Evolutionary conservation across 257 asterid species (phyloP).

Genomic region (Osmanthus fragrans): DNA sequence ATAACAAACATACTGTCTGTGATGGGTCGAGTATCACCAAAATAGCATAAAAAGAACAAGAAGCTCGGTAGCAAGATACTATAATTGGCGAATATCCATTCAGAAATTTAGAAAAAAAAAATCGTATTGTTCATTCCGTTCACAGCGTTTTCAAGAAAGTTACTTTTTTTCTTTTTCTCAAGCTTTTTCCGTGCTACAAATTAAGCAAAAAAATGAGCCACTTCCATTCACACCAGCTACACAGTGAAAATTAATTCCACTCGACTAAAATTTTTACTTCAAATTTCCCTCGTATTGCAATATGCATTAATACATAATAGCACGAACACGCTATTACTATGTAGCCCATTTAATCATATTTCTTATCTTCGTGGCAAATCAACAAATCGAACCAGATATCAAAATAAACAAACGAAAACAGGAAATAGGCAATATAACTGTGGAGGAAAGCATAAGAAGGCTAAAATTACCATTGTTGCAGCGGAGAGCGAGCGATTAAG

Average conservation of each 20-base stretch:
- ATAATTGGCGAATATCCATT: background rate
- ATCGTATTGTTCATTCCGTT: background rate
- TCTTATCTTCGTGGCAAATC: background rate
- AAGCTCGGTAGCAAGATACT: background rate
- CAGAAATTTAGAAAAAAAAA: no score
- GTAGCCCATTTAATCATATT: background rate
- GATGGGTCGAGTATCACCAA: no score
- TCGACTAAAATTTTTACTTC: background rate
- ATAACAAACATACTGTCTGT: no score
- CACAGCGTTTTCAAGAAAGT: background rate
- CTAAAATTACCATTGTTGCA: conserved; percentile 31
- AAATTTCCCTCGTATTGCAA: background rate
- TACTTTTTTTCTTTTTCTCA: no score
- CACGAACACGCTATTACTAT: background rate
- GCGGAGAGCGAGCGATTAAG: background rate
- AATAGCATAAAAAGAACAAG: background rate
- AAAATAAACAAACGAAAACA: background rate
- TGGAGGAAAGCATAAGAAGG: background rate
- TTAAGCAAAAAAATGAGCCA: no score
- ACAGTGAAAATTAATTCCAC: no score
- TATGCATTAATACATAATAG: background rate
- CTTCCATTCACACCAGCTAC: no score
- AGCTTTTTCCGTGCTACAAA: no score
- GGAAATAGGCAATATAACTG: background rate
- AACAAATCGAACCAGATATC: background rate